Evolutionary conservation across 306 rosid genomes (phyloP).

Genomic region (Cajanus cajan): DNA sequence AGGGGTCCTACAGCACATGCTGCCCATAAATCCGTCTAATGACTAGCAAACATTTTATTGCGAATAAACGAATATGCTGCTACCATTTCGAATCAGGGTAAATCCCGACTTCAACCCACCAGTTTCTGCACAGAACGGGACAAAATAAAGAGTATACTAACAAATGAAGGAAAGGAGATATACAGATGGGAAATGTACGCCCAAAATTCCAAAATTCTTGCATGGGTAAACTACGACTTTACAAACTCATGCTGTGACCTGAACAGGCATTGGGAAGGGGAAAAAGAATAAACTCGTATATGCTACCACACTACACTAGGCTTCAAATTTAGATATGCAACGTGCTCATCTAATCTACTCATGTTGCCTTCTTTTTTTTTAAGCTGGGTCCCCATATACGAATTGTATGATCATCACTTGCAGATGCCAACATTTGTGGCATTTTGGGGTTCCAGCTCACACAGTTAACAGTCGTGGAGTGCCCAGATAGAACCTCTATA

Average conservation of each 20-base stretch:
- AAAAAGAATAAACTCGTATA: conserved; percentile 28
- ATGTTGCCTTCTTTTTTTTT: conserved; percentile 22
- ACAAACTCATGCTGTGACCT: conserved; percentile 38
- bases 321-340: conserved; percentile 15
- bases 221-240: conserved; percentile 35
- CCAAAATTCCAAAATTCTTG: background rate
- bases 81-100: background rate
- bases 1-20: conserved; percentile 11
- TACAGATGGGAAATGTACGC: background rate
- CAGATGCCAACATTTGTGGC: conserved; percentile 90
- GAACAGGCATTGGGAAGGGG: conserved; percentile 25
- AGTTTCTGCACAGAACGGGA: background rate
- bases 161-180: background rate
- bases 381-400: conserved; percentile 84
- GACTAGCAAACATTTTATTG: background rate
- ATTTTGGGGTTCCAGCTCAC: conserved; percentile 92
- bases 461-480: conserved; percentile 74
- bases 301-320: conserved; percentile 15
- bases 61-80: background rate
- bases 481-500: conserved; percentile 77
- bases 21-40: background rate
- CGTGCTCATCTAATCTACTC: conserved; percentile 35
- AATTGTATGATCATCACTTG: conserved; percentile 77
- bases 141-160: background rate
- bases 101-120: background rate